Base-by-base conservation (phyloP, 805 yeast species). In the Yarrowia hollandica region DNA sequence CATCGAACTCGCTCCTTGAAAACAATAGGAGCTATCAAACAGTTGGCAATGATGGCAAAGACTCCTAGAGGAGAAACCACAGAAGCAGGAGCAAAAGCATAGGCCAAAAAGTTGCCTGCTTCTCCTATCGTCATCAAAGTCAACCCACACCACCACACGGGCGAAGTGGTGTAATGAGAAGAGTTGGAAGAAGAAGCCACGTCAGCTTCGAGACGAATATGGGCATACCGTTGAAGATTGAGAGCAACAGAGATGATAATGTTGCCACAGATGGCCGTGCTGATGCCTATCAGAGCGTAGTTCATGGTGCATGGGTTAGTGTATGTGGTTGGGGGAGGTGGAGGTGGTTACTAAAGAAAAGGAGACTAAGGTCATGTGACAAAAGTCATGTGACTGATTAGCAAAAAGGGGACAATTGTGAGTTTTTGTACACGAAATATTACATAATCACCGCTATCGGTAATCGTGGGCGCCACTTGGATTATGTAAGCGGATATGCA, bases 31-130 rank as follows among this genome's bases (percentile, higher is more conserved):
- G 82, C 82, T 19, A 79, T 71, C 1, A 78, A 70, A 57, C 78
- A 72, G 62, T 79, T 79, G 2, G 81, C 73, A 1, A 79, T 70
- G 18, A 77, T 71, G 0, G 82, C 78, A 33, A 78, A 76, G 1
- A 79, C 81, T 4, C 82, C 82, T 28, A 79, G 61, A 0, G 82
- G 81, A 4, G 80, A 75, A 15, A 79, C 80, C 2, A 77, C 69
- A 10, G 77, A 72, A 5, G 78, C 78, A 0, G 80, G 80, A 0
- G 79, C 77, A 41, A 77, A 67, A 0, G 82, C 82, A 62, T 77
- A 78, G 12, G 81, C 80, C 9, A 79, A 65, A 61, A 79, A 77
- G 63, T 77, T 79, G 8, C 79, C 77, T 10, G 72, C 65, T 61
- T 79, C 82, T 4, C 82, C 82, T 35, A 66, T 22, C 11, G 26